Percentiles rank a stretch among this genome's conserved stretches.
Conservation (phyloP, 2,329 filamentous ascomycete genomes). For the Venturia pyrina region DNA sequence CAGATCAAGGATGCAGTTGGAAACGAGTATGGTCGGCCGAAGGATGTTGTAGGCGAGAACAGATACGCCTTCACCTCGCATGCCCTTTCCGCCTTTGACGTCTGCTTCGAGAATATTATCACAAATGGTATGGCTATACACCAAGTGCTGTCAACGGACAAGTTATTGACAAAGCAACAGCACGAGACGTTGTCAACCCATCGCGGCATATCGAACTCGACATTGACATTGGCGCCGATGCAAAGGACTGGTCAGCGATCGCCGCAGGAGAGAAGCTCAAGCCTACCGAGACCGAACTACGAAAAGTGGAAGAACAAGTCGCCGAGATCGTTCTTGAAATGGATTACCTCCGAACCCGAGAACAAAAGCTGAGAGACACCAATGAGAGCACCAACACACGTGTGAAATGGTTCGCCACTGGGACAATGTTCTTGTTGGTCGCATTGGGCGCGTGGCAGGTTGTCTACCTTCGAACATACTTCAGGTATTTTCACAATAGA, state of each 20-base stretch:
- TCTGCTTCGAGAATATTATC: slow-evolving; percentile 87
- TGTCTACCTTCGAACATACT: slow-evolving; percentile 94
- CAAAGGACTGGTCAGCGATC: slow-evolving; percentile 95
- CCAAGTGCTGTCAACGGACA: background rate
- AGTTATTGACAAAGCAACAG: slow-evolving; percentile 16
- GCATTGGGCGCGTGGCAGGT: slow-evolving; percentile 94
- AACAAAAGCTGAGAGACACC: slow-evolving; percentile 94
- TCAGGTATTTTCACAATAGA: slow-evolving; percentile 48
- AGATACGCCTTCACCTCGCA: slow-evolving; percentile 91
- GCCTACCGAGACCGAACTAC: slow-evolving; percentile 89
- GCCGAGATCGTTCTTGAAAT: slow-evolving; percentile 84
- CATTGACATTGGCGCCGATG: slow-evolving; percentile 92
- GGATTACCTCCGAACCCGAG: slow-evolving; percentile 83
- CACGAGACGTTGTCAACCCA: slow-evolving; percentile 34
- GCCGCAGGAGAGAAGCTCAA: slow-evolving; percentile 96
- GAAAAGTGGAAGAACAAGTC: slow-evolving; percentile 84
- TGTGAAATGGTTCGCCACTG: slow-evolving; percentile 97
- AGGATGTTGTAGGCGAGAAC: slow-evolving; percentile 84
- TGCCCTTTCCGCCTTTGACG: slow-evolving; percentile 84
- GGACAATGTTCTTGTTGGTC: slow-evolving; percentile 83
- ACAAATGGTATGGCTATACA: slow-evolving; percentile 23
- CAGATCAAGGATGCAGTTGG: slow-evolving; percentile 92
- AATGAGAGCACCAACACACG: slow-evolving; percentile 99
- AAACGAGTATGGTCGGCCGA: slow-evolving; percentile 89
- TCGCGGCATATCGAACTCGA: slow-evolving; percentile 77